Percentiles rank a stretch among this genome's conserved stretches.
phyloP scores from a whole-genome alignment of 2,329 filamentous ascomycete species.

The Stagonosporopsis rhizophila region DNA sequence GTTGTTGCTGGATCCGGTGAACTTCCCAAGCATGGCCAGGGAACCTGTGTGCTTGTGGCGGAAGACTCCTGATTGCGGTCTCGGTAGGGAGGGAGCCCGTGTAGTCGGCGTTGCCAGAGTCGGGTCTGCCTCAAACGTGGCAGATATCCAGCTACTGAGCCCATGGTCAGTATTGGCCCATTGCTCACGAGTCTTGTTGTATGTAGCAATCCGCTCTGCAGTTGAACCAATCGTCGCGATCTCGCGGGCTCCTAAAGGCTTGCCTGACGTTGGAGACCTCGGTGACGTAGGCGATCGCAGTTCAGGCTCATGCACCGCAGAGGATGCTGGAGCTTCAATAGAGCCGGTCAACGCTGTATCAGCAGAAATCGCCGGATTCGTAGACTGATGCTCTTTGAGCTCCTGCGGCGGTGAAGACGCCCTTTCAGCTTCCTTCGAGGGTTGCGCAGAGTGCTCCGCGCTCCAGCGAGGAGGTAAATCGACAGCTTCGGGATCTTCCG shows the following conservation, averaged over 20 bases:
- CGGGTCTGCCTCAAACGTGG: constrained; percentile 58
- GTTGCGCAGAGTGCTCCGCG: constrained; percentile 24
- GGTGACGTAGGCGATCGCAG: constrained; percentile 27
- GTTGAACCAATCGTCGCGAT: constrained; percentile 74
- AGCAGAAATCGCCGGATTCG: constrained; percentile 19
- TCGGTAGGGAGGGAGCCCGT: constrained; percentile 23
- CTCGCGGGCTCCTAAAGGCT: constrained; percentile 70
- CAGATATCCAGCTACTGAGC: constrained; percentile 66
- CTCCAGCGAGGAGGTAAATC: constrained; percentile 47
- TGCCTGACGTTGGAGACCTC: constrained; percentile 32
- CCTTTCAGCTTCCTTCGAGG: constrained; percentile 17
- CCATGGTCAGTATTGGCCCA: constrained; percentile 79
- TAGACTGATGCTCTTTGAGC: constrained; percentile 15
- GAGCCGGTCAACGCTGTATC: constrained; percentile 13
- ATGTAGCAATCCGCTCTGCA: constrained; percentile 74
- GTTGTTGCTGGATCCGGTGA: constrained; percentile 31
- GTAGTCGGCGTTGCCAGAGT: constrained; percentile 54
- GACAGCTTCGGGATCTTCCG: constrained; percentile 46
- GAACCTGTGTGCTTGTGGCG: constrained; percentile 48
- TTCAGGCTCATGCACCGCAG: constrained; percentile 26
- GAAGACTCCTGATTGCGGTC: constrained; percentile 35
- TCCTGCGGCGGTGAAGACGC: constrained; percentile 12
- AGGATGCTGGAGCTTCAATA: constrained; percentile 19
- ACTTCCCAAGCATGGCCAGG: constrained; percentile 47
- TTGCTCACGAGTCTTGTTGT: constrained; percentile 73